Base-by-base conservation (phyloP, 371 early-diverging fungal species). In the Mortierella sp. region DNA sequence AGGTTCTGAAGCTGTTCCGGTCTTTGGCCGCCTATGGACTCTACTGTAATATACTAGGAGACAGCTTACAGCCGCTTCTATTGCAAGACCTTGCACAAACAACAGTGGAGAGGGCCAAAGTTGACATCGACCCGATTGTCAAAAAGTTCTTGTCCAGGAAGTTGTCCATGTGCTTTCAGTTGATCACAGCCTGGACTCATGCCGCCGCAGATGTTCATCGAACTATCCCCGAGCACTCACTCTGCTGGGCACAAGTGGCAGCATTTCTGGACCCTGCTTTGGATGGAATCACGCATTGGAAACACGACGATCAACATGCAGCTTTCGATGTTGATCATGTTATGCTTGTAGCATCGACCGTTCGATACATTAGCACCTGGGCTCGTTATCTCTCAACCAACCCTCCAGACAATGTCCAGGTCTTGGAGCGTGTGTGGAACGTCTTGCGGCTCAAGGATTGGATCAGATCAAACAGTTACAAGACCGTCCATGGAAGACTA, bases 241-340 rank as follows among this genome's bases (percentile, higher is more conserved):
- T 88, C 26, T 83, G 81, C 24, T 88, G 88, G 88, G 84, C 83
- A 51, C 86, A 88, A 53, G 82, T 85, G 0, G 80, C 79, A 0
- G 82, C 86, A 2, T 86, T 83, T 49, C 34, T 79, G 52, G 68
- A 68, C 30, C 46, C 56, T 4, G 72, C 72, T 7, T 38, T 71
- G 31, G 68, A 71, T 21, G 67, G 67, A 9, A 54, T 78, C 23
- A 9, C 48, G 3, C 62, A 48, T 26, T 69, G 71, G 78, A 61
- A 27, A 21, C 27, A 48, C 5, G 12, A 18, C 2, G 49, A 41
- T 8, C 45, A 66, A 7, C 18, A 28, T 6, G 38, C 49, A 12
- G n/a, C 38, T 10, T 54, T 51, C 39, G 56, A 68, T 24, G 24
- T 43, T 9, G 70, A 78, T 10, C 39, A 58, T 18, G 51, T 61